Evolutionary conservation across 2,329 filamentous ascomycete genomes (phyloP), one percentile per base, ranked within the genome.

Genomic region (Allantophomopsis cytisporea): DNA sequence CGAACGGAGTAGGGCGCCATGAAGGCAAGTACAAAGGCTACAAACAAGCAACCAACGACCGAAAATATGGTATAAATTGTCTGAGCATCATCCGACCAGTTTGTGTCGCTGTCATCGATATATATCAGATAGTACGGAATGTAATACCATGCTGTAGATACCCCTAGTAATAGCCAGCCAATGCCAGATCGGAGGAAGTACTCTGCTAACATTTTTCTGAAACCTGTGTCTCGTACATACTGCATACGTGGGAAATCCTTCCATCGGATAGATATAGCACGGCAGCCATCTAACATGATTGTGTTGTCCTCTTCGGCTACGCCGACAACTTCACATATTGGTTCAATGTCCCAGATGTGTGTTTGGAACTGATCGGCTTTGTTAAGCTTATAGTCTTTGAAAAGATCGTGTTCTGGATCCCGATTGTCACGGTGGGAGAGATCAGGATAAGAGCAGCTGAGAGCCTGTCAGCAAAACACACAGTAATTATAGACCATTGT

Each of bases 191-290:
- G 13, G 13, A 37, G 20, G n/a, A 37, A 37, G 36, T 15, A 16
- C 23, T 13, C 36, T 28, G 18, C 20, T 8, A 37, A 5, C 13
- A 31, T 14, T 11, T 17, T 28, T 12, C 23, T 28, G 23, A n/a
- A 37, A 10, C 18, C 18, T 10, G 7, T 10, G 3, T 13, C 10
- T 7, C 18, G 18, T 10, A 17, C 31, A 33, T 48, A 50, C 37
- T 35, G 39, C 30, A 53, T 40, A 7, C 45, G 40, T 1, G 54
- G 52, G 35, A 56, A 53, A n/a, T 46, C 41, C 36, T 55, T 54
- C 53, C 54, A 56, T 7, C 51, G 50, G 28, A 55, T 54, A 12
- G 52, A 47, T 31, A 53, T 50, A 14, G 47, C 52, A 5, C 45
- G 47, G 31, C 47, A 50, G 1, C 47, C 45, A 37, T 55, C 53